phyloP scores from a whole-genome alignment of 768 basidiomycete genomes.

The Tephrocybe sp. region DNA sequence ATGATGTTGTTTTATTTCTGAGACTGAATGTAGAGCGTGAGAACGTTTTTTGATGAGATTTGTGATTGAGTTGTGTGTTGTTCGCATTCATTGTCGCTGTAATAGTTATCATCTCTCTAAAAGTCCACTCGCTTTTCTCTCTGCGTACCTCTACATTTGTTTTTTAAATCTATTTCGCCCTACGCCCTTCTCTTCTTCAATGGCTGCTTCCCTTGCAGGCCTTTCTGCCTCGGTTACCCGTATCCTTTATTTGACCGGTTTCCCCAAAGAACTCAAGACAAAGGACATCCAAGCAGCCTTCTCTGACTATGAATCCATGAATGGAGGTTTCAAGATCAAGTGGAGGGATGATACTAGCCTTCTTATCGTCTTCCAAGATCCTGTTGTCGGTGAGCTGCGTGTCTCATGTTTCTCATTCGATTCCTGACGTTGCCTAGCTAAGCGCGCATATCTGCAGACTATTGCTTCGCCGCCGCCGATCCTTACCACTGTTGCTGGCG shows the following conservation, averaged over 20 bases:
- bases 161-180: constrained; percentile 18
- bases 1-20: neutral
- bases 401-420: neutral
- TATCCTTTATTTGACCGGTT: constrained; percentile 90
- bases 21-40: constrained; percentile 13
- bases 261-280: constrained; percentile 95
- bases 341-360: constrained; percentile 98
- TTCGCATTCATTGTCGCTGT: constrained; percentile 11
- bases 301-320: constrained; percentile 80
- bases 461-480: constrained; percentile 80
- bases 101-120: constrained; percentile 19
- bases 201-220: constrained; percentile 75
- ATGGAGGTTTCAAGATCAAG: constrained; percentile 97
- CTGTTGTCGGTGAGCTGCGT: constrained; percentile 73
- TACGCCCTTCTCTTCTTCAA: constrained; percentile 29
- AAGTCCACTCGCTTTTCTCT: constrained; percentile 24
- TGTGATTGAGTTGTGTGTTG: constrained; percentile 8
- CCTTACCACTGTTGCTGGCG: constrained; percentile 56
- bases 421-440: constrained; percentile 53
- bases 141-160: constrained; percentile 14
- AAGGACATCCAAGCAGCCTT: constrained; percentile 94
- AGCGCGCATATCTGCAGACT: constrained; percentile 91
- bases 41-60: constrained; percentile 10
- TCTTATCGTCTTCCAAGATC: constrained; percentile 91
- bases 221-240: constrained; percentile 95